phyloP scores from a whole-genome alignment of 2,329 filamentous ascomycete genomes.

The Alternaria sp. region DNA sequence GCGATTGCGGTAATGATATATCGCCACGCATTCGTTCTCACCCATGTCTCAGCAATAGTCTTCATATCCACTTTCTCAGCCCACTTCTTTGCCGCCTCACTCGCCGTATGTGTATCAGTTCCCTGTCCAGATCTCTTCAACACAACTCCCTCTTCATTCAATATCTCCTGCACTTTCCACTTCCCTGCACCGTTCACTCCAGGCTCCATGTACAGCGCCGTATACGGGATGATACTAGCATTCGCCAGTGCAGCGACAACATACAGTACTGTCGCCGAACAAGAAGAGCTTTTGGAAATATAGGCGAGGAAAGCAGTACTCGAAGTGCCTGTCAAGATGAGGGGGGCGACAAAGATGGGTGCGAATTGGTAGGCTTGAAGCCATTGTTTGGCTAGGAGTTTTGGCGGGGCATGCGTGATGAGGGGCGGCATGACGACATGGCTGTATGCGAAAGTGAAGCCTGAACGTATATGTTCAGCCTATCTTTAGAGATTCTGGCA shows the following conservation, averaged over 20 bases:
- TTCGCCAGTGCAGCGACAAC: constrained; percentile 35
- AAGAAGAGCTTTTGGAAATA: not conserved
- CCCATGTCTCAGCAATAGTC: constrained; percentile 28
- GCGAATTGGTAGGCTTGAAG: constrained; percentile 51
- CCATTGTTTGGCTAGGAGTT: constrained; percentile 52
- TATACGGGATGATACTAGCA: constrained; percentile 47
- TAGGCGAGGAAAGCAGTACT: constrained; percentile 45
- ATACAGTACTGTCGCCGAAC: constrained; percentile 29
- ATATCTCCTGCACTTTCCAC: constrained; percentile 49
- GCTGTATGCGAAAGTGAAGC: constrained; percentile 45
- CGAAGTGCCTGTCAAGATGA: constrained; percentile 45
- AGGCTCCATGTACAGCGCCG: constrained; percentile 51
- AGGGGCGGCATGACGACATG: constrained; percentile 49
- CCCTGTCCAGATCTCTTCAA: constrained; percentile 22
- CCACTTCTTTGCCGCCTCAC: constrained; percentile 22
- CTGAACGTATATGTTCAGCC: constrained; percentile 10
- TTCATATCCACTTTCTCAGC: constrained; percentile 32
- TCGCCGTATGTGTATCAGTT: constrained; percentile 27
- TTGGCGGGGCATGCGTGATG: constrained; percentile 41
- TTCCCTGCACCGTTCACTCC: constrained; percentile 51
- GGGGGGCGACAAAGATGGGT: constrained; percentile 47
- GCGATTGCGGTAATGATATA: constrained; percentile 28
- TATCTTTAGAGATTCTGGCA: not conserved
- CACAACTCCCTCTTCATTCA: constrained; percentile 33
- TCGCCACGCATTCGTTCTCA: constrained; percentile 27